Evolutionary conservation across 768 basidiomycete species (phyloP), one percentile per base, ranked within the genome.

Genomic region (Rhizopogon rudus): DNA sequence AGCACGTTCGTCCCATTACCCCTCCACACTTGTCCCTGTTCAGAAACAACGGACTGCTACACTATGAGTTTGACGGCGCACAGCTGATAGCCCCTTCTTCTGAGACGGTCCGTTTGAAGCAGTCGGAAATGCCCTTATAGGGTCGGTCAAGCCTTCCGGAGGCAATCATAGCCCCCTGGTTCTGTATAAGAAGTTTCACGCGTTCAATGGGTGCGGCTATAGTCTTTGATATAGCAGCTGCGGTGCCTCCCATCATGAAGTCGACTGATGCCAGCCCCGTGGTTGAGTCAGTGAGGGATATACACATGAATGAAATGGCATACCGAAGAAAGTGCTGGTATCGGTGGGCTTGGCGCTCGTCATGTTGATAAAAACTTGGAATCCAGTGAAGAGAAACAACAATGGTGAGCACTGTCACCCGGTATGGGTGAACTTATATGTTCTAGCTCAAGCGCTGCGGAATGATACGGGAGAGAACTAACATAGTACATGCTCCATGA

Each of bases 1-100:
- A 76, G 58, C 33, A 77, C 65, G 51, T 77, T 77, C 53, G 76
- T 71, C 41, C 72, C 70, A 52, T 77, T 77, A 28, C 76, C 75
- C 39, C 75, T 74, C 76, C 75, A 77, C 60, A 75, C 75, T 70
- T n/a, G 31, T 8, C 37, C 42, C 28, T n/a, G 40, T 29, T 42
- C 41, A 56, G 45, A n/a, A 35, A 53, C 2, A 20, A 37, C 33
- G 9, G 12, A 46, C 20, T 10, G 16, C 14, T 49, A 8, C 3
- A 44, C 51, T 35, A 17, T 55, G 48, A 57, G 52, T 35, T 31
- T 22, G n/a, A 29, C 43, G 58, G 53, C 73, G 54, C 57, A 75
- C 73, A 70, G 61, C 67, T 71, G 25, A 57, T 52, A 35, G 72
- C 44, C n/a, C 75, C 75, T 61, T 77, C 75, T 37, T 74, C 70